Conservation (phyloP, 202 grass and related monocot species). For the Panicum virgatum region DNA sequence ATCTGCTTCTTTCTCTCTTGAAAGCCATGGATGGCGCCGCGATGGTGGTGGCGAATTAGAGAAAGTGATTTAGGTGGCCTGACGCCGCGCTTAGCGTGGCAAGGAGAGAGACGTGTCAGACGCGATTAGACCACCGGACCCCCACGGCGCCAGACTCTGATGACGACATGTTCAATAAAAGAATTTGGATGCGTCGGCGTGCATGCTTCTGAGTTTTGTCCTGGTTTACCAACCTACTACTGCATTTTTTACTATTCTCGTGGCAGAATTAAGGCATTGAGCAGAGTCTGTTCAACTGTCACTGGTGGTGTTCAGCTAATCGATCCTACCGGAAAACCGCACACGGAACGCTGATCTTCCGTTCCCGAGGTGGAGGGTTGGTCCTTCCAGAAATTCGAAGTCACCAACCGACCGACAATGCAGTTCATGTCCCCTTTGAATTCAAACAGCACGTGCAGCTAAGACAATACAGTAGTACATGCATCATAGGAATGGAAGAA, state of each 20-base stretch:
- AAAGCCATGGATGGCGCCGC: background rate
- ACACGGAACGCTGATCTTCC: background rate
- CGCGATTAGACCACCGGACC: background rate
- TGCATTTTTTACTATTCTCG: conserved; percentile 18
- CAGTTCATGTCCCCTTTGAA: background rate
- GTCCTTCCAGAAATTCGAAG: background rate
- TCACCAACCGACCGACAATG: conserved; percentile 28
- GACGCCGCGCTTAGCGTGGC: background rate
- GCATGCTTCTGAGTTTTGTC: conserved; percentile 10
- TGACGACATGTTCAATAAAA: conserved; percentile 11
- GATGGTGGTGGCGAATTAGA: conserved; percentile 11
- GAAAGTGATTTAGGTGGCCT: conserved; percentile 8
- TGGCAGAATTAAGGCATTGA: background rate
- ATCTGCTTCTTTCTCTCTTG: background rate
- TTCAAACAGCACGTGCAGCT: conserved; percentile 23
- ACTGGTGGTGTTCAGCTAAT: background rate
- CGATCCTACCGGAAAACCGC: background rate
- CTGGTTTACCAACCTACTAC: background rate
- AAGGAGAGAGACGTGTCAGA: conserved; percentile 21
- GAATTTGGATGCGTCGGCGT: conserved; percentile 25
- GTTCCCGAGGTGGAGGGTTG: background rate
- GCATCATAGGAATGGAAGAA: background rate
- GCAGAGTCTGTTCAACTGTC: background rate
- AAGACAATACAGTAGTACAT: background rate
- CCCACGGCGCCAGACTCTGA: background rate